phyloP scores from a whole-genome alignment of 2,329 filamentous ascomycete species.

The Trichoderma sp. region DNA sequence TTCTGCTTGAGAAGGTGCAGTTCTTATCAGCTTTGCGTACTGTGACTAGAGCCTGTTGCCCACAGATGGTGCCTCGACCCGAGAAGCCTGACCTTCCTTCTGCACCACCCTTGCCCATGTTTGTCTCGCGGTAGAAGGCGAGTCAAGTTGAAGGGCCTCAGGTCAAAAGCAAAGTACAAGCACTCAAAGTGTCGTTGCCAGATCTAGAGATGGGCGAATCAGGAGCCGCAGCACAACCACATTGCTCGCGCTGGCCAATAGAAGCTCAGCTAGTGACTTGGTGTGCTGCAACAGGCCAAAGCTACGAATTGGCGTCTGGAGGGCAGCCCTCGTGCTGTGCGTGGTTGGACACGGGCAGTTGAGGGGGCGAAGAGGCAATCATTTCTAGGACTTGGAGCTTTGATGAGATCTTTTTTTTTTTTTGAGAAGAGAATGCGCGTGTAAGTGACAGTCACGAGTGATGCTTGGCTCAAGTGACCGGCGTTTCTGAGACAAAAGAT shows the following conservation, averaged over 20 bases:
- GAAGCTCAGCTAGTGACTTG: background rate
- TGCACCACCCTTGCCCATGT: background rate
- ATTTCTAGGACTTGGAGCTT: background rate
- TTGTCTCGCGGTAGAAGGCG: background rate
- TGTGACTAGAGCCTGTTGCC: background rate
- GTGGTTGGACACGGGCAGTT: slow-evolving; percentile 23
- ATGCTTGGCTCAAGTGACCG: background rate
- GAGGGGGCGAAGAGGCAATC: background rate
- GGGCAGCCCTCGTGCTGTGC: slow-evolving; percentile 22
- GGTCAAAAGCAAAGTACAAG: background rate
- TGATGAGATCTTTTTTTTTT: background rate
- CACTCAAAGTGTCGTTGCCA: background rate
- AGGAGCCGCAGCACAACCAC: slow-evolving; percentile 27
- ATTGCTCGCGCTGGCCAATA: slow-evolving; percentile 28
- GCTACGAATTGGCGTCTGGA: slow-evolving; percentile 17
- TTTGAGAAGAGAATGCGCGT: background rate
- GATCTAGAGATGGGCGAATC: slow-evolving; percentile 27
- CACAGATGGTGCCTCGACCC: background rate
- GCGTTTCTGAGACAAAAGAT: background rate
- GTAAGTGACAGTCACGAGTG: slow-evolving; percentile 10
- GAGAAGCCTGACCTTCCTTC: background rate
- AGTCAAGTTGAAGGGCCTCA: background rate
- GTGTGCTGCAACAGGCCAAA: background rate
- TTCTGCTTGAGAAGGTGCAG: background rate
- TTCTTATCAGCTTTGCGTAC: background rate